Evolutionary conservation across 306 rosid species (phyloP).

Genomic region (Clitoria ternatea): DNA sequence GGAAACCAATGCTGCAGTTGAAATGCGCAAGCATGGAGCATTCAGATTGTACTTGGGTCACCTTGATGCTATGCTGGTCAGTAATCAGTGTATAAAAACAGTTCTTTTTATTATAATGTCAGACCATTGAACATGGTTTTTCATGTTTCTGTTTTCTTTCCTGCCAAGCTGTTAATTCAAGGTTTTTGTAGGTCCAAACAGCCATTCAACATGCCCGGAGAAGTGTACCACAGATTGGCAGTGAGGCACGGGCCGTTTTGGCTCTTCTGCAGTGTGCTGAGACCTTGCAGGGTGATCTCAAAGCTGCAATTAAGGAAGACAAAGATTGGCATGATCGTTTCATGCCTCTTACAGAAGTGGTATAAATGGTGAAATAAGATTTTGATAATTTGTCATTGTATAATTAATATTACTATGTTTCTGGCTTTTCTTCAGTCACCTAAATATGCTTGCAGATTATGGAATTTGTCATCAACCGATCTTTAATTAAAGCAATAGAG

Average conservation of each 20-base stretch:
- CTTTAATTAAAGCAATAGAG: slow-evolving; percentile 65
- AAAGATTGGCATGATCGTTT: slow-evolving; percentile 69
- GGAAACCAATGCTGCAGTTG: slow-evolving; percentile 87
- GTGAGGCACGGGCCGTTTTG: slow-evolving; percentile 62
- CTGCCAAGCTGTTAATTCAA: slow-evolving; percentile 29
- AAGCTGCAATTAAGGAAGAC: slow-evolving; percentile 65
- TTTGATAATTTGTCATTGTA: background rate
- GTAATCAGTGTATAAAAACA: background rate
- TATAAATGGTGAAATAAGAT: slow-evolving; percentile 35
- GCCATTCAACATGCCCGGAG: slow-evolving; percentile 63
- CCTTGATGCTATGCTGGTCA: slow-evolving; percentile 62
- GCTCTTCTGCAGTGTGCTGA: slow-evolving; percentile 68
- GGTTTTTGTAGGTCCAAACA: slow-evolving; percentile 68
- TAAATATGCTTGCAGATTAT: slow-evolving; percentile 55
- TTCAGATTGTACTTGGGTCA: slow-evolving; percentile 65
- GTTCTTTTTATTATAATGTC: background rate
- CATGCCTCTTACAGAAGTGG: slow-evolving; percentile 90
- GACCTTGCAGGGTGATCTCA: slow-evolving; percentile 57
- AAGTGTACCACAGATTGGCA: slow-evolving; percentile 49
- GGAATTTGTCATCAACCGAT: slow-evolving; percentile 58
- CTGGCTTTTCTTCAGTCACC: background rate
- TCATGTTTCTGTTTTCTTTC: background rate
- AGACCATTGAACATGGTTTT: background rate
- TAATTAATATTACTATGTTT: slow-evolving; percentile 19
- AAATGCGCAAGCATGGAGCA: slow-evolving; percentile 75